Evolutionary conservation across 805 yeast genomes (phyloP).

Genomic region (Ogataea allantospora): DNA sequence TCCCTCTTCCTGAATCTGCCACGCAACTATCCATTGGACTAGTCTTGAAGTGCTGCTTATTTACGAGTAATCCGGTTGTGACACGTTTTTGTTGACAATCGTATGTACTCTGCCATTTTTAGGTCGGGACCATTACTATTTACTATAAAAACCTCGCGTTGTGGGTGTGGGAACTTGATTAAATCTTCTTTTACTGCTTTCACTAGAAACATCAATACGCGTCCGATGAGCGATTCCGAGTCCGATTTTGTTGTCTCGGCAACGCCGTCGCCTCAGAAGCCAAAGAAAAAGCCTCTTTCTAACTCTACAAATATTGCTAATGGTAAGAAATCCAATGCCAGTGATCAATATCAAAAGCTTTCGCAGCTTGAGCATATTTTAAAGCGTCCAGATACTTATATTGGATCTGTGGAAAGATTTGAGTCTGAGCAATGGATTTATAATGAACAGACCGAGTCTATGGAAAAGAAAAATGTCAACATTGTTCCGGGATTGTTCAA

Average conservation of each 20-base stretch:
- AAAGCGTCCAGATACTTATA: conserved; percentile 96
- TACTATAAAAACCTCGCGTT: conserved; percentile 9
- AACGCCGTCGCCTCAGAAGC: conserved; percentile 5
- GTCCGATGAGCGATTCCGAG: conserved; percentile 16
- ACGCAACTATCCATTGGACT: background rate
- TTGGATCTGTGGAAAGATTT: conserved; percentile 88
- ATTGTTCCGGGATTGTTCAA: conserved; percentile 96
- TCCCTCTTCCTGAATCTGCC: background rate
- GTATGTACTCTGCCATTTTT: conserved; percentile 13
- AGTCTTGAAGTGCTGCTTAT: background rate
- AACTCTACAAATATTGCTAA: conserved; percentile 26
- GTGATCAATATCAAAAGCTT: conserved; percentile 86
- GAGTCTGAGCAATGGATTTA: conserved; percentile 83
- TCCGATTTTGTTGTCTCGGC: conserved; percentile 12
- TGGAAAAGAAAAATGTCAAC: conserved; percentile 60
- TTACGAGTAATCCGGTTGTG: conserved; percentile 1
- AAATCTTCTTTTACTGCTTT: conserved; percentile 1
- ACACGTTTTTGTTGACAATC: conserved; percentile 2
- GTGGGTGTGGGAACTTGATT: conserved; percentile 9
- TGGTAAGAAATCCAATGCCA: conserved; percentile 35
- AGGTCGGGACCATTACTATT: conserved; percentile 7
- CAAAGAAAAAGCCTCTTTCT: conserved; percentile 38
- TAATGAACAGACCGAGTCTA: conserved; percentile 59
- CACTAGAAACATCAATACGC: conserved; percentile 1
- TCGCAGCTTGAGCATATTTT: conserved; percentile 94